phyloP scores from a whole-genome alignment of 495 filamentous ascomycete genomes.

The Penicillium atrosanguineum region DNA sequence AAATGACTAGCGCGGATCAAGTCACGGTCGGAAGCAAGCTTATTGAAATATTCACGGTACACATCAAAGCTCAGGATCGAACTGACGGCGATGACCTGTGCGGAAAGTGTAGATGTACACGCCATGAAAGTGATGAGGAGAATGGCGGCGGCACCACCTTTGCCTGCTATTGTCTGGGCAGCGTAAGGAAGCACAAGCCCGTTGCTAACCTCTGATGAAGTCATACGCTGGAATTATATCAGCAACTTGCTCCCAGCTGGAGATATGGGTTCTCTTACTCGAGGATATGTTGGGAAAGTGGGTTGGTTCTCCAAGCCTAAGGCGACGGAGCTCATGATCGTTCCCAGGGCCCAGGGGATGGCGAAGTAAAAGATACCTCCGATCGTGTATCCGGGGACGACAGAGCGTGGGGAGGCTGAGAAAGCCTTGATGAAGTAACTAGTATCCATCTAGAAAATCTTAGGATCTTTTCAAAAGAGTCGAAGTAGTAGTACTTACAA shows the following conservation, averaged over 20 bases:
- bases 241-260: neutral
- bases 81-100: constrained; percentile 43
- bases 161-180: constrained; percentile 41
- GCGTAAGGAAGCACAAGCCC: constrained; percentile 45
- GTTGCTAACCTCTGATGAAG: constrained; percentile 31
- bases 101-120: constrained; percentile 41
- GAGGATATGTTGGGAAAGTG: constrained; percentile 43
- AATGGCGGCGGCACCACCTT: constrained; percentile 39
- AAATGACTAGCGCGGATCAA: constrained; percentile 40
- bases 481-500: constrained; percentile 21
- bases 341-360: constrained; percentile 44
- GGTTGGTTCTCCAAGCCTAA: constrained; percentile 40
- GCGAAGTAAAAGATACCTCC: constrained; percentile 45
- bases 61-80: constrained; percentile 43
- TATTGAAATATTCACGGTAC: constrained; percentile 46
- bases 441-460: constrained; percentile 36
- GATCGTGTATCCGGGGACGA: constrained; percentile 44
- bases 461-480: constrained; percentile 2
- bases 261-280: constrained; percentile 19
- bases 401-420: constrained; percentile 34
- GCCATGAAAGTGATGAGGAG: constrained; percentile 48
- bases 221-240: constrained; percentile 30
- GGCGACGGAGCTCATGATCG: constrained; percentile 40
- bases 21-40: constrained; percentile 34
- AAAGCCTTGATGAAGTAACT: constrained; percentile 50